phyloP scores from a whole-genome alignment of 331 rosid species.

The Spiraea crenata region DNA sequence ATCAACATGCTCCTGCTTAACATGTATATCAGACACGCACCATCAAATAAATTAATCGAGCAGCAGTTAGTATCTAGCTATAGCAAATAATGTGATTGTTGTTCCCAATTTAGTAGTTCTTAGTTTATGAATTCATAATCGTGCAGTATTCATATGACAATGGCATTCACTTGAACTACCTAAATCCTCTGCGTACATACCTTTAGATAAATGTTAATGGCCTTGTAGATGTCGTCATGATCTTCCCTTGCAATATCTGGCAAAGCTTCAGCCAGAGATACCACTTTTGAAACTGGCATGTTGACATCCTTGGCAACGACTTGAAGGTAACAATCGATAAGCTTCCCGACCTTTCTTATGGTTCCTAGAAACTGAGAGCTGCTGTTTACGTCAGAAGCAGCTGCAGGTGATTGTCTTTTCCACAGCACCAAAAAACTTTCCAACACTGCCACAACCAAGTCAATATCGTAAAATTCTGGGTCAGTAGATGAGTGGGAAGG shows the following conservation, averaged over 20 bases:
- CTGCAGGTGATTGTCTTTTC: constrained; percentile 67
- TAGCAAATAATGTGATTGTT: too few relatives aligned
- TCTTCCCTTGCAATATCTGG: constrained; percentile 71
- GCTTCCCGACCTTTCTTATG: constrained; percentile 73
- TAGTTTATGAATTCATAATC: neutral
- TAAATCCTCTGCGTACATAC: constrained; percentile 28
- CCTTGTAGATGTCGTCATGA: constrained; percentile 78
- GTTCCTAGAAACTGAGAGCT: constrained; percentile 54
- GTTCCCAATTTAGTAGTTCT: neutral
- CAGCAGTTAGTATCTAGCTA: too few relatives aligned
- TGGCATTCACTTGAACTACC: constrained; percentile 1
- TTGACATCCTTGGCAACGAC: constrained; percentile 74
- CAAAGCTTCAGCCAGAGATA: constrained; percentile 70
- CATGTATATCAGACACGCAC: neutral
- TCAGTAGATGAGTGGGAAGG: constrained; percentile 53
- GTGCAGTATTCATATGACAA: neutral
- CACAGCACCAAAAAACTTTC: constrained; percentile 72
- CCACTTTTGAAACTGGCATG: constrained; percentile 69
- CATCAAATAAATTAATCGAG: neutral
- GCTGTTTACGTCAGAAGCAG: constrained; percentile 35
- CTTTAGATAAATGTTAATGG: constrained; percentile 88
- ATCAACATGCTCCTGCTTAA: constrained; percentile 64
- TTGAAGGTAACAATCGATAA: constrained; percentile 89
- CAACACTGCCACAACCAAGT: constrained; percentile 69
- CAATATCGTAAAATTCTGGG: constrained; percentile 62